Conservation (phyloP, 768 basidiomycete species). For the Amanita inopinata region DNA sequence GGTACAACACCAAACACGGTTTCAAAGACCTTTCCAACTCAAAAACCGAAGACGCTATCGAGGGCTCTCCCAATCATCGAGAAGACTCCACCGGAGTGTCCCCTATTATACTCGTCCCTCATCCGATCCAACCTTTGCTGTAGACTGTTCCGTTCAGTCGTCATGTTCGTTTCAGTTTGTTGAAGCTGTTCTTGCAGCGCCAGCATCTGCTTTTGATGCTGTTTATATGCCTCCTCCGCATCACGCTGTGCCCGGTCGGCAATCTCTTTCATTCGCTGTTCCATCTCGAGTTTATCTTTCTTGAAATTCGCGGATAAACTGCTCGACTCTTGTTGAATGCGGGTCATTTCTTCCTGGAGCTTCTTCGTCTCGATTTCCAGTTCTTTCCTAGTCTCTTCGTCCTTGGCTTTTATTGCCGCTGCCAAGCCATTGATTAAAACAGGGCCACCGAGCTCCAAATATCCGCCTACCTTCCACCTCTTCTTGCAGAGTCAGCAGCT, state of each 20-base stretch:
- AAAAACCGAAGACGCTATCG: constrained; percentile 12
- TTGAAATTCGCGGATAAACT: constrained; percentile 30
- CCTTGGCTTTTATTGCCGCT: constrained; percentile 31
- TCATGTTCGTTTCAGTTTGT: constrained; percentile 6
- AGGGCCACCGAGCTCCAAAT: not conserved
- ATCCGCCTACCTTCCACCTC: constrained; percentile 30
- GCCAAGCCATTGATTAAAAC: not conserved
- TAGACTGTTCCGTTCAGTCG: constrained; percentile 13
- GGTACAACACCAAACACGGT: not conserved
- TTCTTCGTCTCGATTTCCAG: constrained; percentile 34
- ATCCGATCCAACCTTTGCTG: constrained; percentile 11
- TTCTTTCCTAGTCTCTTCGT: constrained; percentile 36
- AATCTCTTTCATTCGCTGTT: constrained; percentile 20
- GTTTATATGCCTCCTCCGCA: constrained; percentile 9
- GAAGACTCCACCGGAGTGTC: constrained; percentile 14
- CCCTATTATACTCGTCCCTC: not conserved
- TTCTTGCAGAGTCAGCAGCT: constrained; percentile 33
- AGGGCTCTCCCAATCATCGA: constrained; percentile 14
- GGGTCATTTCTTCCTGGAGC: constrained; percentile 33
- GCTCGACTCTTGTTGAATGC: constrained; percentile 29
- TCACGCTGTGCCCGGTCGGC: constrained; percentile 14
- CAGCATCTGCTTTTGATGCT: constrained; percentile 13
- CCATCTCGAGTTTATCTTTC: constrained; percentile 24
- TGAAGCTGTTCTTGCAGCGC: constrained; percentile 12
- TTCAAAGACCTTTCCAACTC: too few relatives aligned